Conservation (phyloP, 1,284 basidiomycete species). For the Ceratobasidium sp. region DNA sequence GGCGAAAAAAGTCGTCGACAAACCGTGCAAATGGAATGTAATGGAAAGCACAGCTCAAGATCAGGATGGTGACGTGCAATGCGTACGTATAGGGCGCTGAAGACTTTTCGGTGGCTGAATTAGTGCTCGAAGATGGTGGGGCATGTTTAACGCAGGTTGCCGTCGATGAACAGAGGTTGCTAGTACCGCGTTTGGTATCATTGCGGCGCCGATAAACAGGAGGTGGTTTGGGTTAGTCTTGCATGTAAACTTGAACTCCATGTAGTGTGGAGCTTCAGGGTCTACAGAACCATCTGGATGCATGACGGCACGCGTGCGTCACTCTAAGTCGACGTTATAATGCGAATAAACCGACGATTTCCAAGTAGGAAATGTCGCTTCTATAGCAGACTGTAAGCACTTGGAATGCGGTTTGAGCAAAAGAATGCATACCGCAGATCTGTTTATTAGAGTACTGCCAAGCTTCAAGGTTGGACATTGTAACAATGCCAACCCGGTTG, state of each 20-base stretch:
- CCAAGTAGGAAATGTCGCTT: background rate
- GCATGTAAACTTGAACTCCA: background rate
- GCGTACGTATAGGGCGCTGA: background rate
- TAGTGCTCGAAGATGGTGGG: background rate
- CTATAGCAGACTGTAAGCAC: background rate
- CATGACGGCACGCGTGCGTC: background rate
- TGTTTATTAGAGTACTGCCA: background rate
- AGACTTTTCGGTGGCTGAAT: background rate
- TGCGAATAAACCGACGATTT: background rate
- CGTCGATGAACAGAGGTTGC: background rate
- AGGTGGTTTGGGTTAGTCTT: background rate
- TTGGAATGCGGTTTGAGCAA: too few species aligned
- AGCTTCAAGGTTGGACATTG: background rate
- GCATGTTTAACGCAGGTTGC: background rate
- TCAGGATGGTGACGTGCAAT: background rate
- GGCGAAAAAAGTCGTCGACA: slow-evolving; percentile 2
- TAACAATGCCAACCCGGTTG: background rate
- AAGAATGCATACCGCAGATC: background rate
- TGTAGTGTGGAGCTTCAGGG: background rate
- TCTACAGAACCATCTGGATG: background rate
- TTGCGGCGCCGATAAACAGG: slow-evolving; percentile 1
- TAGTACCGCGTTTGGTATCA: background rate
- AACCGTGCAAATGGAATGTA: slow-evolving; percentile 10
- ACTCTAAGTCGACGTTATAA: background rate
- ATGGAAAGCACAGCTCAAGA: slow-evolving; percentile 10